Conservation (phyloP, 371 early-diverging fungal species). For the Sporodiniella umbellata region DNA sequence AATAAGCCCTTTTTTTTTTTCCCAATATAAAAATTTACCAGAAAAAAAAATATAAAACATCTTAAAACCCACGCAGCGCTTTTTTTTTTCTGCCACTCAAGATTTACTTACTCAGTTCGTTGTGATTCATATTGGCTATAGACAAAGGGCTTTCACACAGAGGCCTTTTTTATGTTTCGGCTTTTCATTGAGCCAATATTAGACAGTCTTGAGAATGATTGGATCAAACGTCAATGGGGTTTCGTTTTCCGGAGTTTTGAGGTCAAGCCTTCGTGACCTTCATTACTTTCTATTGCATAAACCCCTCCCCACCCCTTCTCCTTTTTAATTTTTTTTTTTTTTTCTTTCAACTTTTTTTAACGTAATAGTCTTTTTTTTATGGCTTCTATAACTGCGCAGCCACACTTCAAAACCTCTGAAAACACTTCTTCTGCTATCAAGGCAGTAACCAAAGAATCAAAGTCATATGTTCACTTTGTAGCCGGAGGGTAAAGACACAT, state of each 20-base stretch:
- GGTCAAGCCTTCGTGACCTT: conserved; percentile 4
- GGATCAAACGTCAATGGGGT: neutral
- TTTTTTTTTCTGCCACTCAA: too few species aligned
- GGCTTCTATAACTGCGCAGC: neutral
- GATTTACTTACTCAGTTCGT: too few species aligned
- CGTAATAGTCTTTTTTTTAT: neutral
- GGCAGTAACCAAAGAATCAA: conserved; percentile 9
- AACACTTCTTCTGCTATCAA: neutral
- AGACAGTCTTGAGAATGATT: neutral
- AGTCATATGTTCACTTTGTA: conserved; percentile 66
- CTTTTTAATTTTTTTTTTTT: neutral
- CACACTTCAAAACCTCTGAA: neutral
- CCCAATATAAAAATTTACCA: too few species aligned
- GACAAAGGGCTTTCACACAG: too few species aligned
- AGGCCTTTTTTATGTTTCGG: too few species aligned
- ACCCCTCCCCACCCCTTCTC: neutral
- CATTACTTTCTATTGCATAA: neutral
- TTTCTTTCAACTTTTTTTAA: neutral
- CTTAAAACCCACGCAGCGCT: too few species aligned
- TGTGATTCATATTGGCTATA: too few species aligned
- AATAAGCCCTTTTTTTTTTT: too few species aligned
- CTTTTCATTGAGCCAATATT: neutral
- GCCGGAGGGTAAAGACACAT: conserved; percentile 67
- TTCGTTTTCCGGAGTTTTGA: too few species aligned
- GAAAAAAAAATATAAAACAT: too few species aligned